Percentiles rank a stretch among this genome's conserved stretches.
phyloP scores from a whole-genome alignment of 306 rosid species.

The Acacia melanoxylon region DNA sequence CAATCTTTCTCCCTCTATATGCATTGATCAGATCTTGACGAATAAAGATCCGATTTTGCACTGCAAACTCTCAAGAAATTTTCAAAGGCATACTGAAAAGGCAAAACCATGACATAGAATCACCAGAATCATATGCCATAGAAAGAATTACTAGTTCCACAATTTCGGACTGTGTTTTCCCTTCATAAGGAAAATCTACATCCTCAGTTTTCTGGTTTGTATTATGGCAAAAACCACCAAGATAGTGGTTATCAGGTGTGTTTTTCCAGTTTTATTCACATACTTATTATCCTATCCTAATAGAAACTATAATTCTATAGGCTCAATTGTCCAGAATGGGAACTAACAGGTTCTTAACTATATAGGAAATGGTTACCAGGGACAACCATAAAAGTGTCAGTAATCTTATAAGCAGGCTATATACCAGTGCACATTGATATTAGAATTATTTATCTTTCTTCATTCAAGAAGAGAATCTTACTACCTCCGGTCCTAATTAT shows the following conservation, averaged over 20 bases:
- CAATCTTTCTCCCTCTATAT: neutral
- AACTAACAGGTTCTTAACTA: neutral
- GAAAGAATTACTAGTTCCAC: neutral
- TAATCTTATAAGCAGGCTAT: constrained; percentile 91
- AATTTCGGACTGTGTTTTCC: neutral
- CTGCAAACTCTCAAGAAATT: neutral
- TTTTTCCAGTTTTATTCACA: neutral
- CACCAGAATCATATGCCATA: neutral
- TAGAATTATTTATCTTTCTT: neutral
- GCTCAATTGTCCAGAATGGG: neutral
- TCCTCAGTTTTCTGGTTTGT: neutral
- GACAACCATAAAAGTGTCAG: constrained; percentile 76
- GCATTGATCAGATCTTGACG: neutral
- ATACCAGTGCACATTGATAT: constrained; percentile 54
- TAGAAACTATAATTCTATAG: neutral
- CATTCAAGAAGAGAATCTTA: neutral
- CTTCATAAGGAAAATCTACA: neutral
- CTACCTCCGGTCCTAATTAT: too few species aligned
- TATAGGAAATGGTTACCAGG: constrained; percentile 33
- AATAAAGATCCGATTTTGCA: neutral
- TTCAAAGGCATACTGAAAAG: neutral
- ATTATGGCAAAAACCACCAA: neutral
- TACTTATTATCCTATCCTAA: neutral
- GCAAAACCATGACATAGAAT: neutral
- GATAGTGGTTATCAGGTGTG: neutral